phyloP scores from a whole-genome alignment of 306 rosid species.

The Corylus americana region DNA sequence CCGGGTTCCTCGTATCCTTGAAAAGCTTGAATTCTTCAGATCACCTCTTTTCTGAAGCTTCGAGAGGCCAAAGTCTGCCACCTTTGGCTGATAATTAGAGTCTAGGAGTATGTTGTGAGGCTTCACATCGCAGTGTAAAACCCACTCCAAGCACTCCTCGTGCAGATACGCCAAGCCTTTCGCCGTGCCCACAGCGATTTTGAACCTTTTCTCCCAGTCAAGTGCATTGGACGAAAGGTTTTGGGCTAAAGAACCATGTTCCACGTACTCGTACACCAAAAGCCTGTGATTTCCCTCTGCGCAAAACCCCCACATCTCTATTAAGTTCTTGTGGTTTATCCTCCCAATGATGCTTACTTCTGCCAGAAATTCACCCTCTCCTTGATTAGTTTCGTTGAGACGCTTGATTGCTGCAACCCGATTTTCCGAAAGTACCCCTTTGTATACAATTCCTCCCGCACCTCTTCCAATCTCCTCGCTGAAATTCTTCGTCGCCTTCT shows the following conservation, averaged over 20 bases:
- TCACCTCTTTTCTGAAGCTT: slow-evolving; percentile 27
- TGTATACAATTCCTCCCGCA: slow-evolving; percentile 52
- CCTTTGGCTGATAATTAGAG: slow-evolving; percentile 29
- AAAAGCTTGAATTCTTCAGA: slow-evolving; percentile 16
- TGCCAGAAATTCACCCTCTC: slow-evolving; percentile 57
- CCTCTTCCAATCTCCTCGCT: slow-evolving; percentile 62
- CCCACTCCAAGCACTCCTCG: slow-evolving; percentile 48
- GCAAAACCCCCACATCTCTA: slow-evolving; percentile 63
- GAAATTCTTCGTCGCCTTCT: slow-evolving; percentile 48
- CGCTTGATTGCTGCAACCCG: slow-evolving; percentile 53
- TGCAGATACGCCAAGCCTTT: slow-evolving; percentile 57
- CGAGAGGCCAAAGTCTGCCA: slow-evolving; percentile 39
- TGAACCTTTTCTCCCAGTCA: slow-evolving; percentile 46
- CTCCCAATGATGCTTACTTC: slow-evolving; percentile 64
- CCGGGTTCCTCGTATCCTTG: slow-evolving; percentile 38
- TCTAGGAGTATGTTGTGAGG: slow-evolving; percentile 40
- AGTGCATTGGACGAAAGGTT: slow-evolving; percentile 35
- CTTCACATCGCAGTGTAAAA: slow-evolving; percentile 43
- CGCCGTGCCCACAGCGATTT: slow-evolving; percentile 57
- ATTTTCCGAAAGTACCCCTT: slow-evolving; percentile 40
- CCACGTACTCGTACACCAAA: slow-evolving; percentile 57
- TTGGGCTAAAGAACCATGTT: slow-evolving; percentile 45
- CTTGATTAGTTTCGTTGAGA: slow-evolving; percentile 42
- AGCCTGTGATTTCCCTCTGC: slow-evolving; percentile 56
- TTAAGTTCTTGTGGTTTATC: slow-evolving; percentile 66